These are phyloP conservation scores for Coriolopsis trogii DNA, from an alignment of 1,284 basidiomycete genomes.

Conservation along the genomic window DNA sequence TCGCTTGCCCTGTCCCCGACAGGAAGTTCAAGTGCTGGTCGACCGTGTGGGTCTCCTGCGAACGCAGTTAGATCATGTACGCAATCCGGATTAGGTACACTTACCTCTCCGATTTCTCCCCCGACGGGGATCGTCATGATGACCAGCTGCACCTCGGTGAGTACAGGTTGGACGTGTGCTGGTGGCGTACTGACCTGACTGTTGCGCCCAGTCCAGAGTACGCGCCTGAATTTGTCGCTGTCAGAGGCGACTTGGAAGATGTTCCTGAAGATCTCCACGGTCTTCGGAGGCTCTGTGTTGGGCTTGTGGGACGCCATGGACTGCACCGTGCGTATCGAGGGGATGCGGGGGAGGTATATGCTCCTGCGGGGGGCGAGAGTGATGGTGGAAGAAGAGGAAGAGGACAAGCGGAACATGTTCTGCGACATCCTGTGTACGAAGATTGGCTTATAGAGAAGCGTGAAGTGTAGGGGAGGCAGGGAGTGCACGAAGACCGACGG, in stretches of 20 bases:
- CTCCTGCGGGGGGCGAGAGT: neutral
- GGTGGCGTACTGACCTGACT: conserved; percentile 28
- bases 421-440: neutral
- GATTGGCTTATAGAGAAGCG: neutral
- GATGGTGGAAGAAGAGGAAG: neutral
- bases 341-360: neutral
- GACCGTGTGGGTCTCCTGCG: conserved; percentile 33
- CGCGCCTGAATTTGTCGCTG: conserved; percentile 35
- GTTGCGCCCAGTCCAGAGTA: conserved; percentile 34
- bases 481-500: no score
- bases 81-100: neutral
- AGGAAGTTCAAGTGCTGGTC: conserved; percentile 37
- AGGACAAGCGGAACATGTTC: conserved; percentile 5
- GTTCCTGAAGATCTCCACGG: conserved; percentile 31
- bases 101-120: conserved; percentile 34
- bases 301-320: conserved; percentile 23
- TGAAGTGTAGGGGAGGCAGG: no score
- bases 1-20: conserved; percentile 31
- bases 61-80: conserved; percentile 3
- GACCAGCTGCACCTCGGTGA: conserved; percentile 23
- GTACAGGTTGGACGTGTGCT: neutral
- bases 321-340: neutral
- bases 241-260: conserved; percentile 28
- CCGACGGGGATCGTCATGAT: conserved; percentile 36
- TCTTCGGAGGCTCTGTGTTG: conserved; percentile 35